phyloP scores from a whole-genome alignment of 345 rosid genomes.

The Adansonia digitata region DNA sequence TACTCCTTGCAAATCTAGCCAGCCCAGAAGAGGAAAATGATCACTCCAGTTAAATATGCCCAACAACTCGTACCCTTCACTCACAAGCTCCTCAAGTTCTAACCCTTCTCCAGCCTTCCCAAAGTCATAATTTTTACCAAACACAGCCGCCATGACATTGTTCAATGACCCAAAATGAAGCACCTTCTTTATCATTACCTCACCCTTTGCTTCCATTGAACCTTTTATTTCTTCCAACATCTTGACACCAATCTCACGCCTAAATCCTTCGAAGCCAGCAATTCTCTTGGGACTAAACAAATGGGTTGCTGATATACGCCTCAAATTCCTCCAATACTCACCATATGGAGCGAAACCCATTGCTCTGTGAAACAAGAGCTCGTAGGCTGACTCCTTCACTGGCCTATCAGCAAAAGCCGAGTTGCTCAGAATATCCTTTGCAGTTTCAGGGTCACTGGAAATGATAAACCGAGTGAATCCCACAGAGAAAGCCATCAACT shows the following conservation, averaged over 20 bases:
- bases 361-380: conserved; percentile 72
- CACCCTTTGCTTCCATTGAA: conserved; percentile 25
- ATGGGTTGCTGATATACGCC: conserved; percentile 75
- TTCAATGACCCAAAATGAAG: conserved; percentile 67
- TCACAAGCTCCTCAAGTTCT: conserved; percentile 58
- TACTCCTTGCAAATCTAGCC: conserved; percentile 74
- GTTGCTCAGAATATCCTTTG: conserved; percentile 67
- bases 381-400: conserved; percentile 80
- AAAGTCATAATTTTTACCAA: conserved; percentile 58
- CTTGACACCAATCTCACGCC: conserved; percentile 40
- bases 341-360: conserved; percentile 88
- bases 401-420: conserved; percentile 84
- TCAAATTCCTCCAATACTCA: conserved; percentile 80
- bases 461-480: conserved; percentile 70
- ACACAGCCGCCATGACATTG: conserved; percentile 72
- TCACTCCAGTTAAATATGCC: conserved; percentile 85
- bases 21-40: conserved; percentile 63
- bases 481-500: conserved; percentile 75
- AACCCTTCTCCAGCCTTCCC: conserved; percentile 24
- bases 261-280: conserved; percentile 36
- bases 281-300: conserved; percentile 72
- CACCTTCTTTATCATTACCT: conserved; percentile 41
- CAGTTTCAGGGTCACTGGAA: conserved; percentile 65
- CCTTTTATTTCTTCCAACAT: conserved; percentile 41
- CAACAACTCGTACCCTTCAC: conserved; percentile 67